Percentiles rank a stretch among this genome's conserved stretches.
Conservation (phyloP, 768 basidiomycete genomes). For the Lyophyllum decastes region DNA sequence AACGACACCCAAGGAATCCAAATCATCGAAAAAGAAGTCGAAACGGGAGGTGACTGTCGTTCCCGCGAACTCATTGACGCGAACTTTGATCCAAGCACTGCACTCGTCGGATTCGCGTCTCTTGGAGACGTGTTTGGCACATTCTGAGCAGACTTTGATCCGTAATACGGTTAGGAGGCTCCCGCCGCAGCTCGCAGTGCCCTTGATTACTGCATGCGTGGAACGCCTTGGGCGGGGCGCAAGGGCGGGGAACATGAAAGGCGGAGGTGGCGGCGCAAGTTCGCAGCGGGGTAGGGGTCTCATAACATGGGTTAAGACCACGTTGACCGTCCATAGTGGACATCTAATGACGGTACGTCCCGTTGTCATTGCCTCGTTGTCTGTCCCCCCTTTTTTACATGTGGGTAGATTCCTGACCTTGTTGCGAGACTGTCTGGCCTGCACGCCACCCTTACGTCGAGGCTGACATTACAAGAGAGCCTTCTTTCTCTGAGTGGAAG, state of each 20-base stretch:
- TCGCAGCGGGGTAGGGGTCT: constrained; percentile 73
- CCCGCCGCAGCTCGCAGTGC: constrained; percentile 84
- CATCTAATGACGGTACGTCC: constrained; percentile 89
- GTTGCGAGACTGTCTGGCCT: constrained; percentile 85
- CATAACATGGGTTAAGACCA: constrained; percentile 78
- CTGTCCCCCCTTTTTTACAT: constrained; percentile 9
- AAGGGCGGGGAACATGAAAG: constrained; percentile 71
- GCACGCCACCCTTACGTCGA: constrained; percentile 76
- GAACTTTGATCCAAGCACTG: constrained; percentile 93
- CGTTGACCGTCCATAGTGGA: constrained; percentile 82
- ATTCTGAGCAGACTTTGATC: constrained; percentile 81
- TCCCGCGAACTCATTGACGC: constrained; percentile 86
- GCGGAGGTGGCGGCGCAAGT: constrained; percentile 78
- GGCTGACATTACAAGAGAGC: constrained; percentile 81
- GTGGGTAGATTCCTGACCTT: constrained; percentile 83
- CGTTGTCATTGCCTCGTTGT: constrained; percentile 1
- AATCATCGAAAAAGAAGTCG: constrained; percentile 32
- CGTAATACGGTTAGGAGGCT: constrained; percentile 84
- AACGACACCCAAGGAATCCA: constrained; percentile 25
- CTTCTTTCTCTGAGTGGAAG: constrained; percentile 86
- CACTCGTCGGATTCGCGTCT: constrained; percentile 91
- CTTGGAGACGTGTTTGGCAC: constrained; percentile 82
- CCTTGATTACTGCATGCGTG: constrained; percentile 84
- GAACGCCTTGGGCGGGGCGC: constrained; percentile 83
- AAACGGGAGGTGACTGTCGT: constrained; percentile 41